These are phyloP conservation scores for Acephala macrosclerotiorum DNA, from an alignment of 2,329 filamentous ascomycete species.

Conservation along the genomic window DNA sequence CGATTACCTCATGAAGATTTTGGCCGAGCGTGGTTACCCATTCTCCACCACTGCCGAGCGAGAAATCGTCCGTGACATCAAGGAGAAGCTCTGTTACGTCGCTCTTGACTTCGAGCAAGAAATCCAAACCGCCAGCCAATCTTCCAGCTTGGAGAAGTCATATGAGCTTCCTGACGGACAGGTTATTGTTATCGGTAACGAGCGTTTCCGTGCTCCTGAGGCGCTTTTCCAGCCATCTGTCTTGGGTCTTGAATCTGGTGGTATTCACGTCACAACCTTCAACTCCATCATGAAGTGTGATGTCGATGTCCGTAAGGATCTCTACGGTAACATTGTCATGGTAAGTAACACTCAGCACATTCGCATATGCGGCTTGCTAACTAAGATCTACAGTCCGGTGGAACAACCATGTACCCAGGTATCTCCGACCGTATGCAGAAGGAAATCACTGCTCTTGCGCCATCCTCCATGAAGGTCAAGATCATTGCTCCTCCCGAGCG, in stretches of 20 bases:
- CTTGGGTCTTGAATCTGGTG: slow-evolving; percentile 96
- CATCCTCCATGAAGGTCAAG: slow-evolving; percentile 99
- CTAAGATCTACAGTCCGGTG: slow-evolving; percentile 78
- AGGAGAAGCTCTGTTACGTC: slow-evolving; percentile 99
- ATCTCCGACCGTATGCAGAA: slow-evolving; percentile 99
- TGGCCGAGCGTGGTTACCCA: slow-evolving; percentile 98
- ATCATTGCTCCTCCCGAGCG: slow-evolving; percentile 99
- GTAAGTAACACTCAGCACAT: slow-evolving; percentile 63
- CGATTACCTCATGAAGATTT: slow-evolving; percentile 99
- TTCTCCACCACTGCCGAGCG: slow-evolving; percentile 99
- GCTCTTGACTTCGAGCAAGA: slow-evolving; percentile 99
- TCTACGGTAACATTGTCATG: slow-evolving; percentile 99
- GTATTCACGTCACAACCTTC: slow-evolving; percentile 99
- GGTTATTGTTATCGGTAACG: slow-evolving; percentile 99
- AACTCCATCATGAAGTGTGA: slow-evolving; percentile 99
- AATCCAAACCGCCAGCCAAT: slow-evolving; percentile 99
- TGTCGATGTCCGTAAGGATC: slow-evolving; percentile 99
- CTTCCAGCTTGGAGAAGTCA: slow-evolving; percentile 98
- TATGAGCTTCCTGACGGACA: slow-evolving; percentile 99
- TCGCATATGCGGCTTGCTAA: slow-evolving; percentile 28
- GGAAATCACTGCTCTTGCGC: slow-evolving; percentile 99
- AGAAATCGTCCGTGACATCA: slow-evolving; percentile 99
- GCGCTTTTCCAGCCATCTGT: slow-evolving; percentile 99
- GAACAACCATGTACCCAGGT: slow-evolving; percentile 99
- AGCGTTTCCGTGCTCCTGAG: slow-evolving; percentile 99